These are phyloP conservation scores for Volvariella surrecta DNA, from an alignment of 1,284 basidiomycete genomes.

Conservation along the genomic window DNA sequence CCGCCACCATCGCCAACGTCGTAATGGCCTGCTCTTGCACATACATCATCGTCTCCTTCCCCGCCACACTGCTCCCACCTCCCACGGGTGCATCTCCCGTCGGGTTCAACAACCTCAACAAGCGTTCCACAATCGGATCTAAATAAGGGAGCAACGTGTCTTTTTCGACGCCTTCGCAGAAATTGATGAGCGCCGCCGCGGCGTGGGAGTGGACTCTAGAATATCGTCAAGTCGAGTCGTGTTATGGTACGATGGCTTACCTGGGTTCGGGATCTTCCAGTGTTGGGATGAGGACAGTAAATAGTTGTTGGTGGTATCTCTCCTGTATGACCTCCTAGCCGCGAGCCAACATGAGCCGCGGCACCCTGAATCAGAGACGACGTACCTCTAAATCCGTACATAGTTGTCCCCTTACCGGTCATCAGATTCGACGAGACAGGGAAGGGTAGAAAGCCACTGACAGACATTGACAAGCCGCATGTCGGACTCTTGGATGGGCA, in stretches of 20 bases:
- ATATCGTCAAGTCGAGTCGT: not conserved
- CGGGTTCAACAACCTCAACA: constrained; percentile 57
- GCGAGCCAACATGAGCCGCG: not conserved
- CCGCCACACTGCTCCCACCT: constrained; percentile 15
- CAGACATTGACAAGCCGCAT: constrained; percentile 85
- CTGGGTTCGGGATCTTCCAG: constrained; percentile 70
- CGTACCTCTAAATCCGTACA: constrained; percentile 75
- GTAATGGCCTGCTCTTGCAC: constrained; percentile 83
- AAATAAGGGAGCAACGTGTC: constrained; percentile 67
- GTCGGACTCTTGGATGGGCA: constrained; percentile 72
- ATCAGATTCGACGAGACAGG: constrained; percentile 1
- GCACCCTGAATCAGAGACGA: not conserved
- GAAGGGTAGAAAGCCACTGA: constrained; percentile 27
- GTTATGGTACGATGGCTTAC: constrained; percentile 26
- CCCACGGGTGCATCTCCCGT: constrained; percentile 20
- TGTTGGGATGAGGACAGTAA: constrained; percentile 62
- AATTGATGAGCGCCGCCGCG: constrained; percentile 81
- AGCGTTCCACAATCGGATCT: constrained; percentile 65
- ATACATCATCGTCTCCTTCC: constrained; percentile 41
- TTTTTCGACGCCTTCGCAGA: constrained; percentile 76
- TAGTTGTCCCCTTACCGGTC: constrained; percentile 74
- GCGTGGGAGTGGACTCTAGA: constrained; percentile 76
- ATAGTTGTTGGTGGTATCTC: constrained; percentile 57
- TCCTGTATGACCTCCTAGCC: constrained; percentile 67
- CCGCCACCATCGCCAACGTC: constrained; percentile 77